Evolutionary conservation across 805 yeast genomes (phyloP).

Genomic region (Metschnikowia koreensis): DNA sequence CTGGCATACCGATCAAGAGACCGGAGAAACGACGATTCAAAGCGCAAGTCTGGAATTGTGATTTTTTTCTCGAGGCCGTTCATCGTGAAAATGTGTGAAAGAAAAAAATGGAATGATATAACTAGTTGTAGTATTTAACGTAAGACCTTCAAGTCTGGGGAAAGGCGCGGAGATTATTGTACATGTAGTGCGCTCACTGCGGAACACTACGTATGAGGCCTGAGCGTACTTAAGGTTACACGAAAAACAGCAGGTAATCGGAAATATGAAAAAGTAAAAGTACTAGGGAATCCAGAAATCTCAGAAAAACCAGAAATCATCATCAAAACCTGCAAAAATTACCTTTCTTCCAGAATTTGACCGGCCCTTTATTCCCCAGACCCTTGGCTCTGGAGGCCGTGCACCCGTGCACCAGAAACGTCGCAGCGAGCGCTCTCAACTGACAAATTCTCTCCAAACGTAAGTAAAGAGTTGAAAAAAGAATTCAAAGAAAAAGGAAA

Average conservation of each 20-base stretch:
- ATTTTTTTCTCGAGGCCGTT: slow-evolving; percentile 8
- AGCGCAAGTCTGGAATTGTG: slow-evolving; percentile 61
- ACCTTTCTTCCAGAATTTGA: not conserved
- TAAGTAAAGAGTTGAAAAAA: not conserved
- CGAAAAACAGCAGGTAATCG: not conserved
- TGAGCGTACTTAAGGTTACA: not conserved
- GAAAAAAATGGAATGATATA: too few relatives aligned
- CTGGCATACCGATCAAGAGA: slow-evolving; percentile 32
- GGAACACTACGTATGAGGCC: not conserved
- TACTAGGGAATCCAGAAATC: not conserved
- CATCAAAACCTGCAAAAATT: not conserved
- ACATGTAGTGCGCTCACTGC: too few relatives aligned
- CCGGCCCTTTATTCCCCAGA: not conserved
- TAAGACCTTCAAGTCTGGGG: too few relatives aligned
- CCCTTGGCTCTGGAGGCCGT: not conserved
- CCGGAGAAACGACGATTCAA: slow-evolving; percentile 56
- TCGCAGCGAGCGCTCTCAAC: not conserved
- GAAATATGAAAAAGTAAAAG: not conserved
- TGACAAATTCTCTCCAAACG: not conserved
- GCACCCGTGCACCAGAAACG: not conserved
- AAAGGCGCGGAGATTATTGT: too few relatives aligned
- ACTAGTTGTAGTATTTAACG: too few relatives aligned
- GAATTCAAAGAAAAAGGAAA: not conserved
- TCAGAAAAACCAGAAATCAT: not conserved
- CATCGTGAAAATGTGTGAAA: not conserved